Evolutionary conservation across 129 eudicot species (phyloP).

Genomic region (Smallanthus sonchifolius): DNA sequence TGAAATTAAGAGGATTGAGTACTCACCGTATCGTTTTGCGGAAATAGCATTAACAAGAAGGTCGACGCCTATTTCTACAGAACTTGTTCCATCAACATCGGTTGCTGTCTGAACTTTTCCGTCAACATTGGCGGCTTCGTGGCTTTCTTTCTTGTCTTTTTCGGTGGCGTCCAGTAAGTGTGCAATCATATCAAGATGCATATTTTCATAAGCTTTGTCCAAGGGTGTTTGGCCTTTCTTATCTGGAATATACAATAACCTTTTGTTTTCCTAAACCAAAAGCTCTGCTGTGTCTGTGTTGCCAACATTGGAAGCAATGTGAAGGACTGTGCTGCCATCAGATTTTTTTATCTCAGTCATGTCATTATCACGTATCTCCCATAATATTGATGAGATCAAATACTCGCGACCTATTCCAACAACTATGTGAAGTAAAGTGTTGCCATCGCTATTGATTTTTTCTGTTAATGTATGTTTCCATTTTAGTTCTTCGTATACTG

Average conservation of each 20-base stretch:
- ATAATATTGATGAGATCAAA: background rate
- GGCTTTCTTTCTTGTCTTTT: background rate
- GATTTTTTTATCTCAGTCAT: background rate
- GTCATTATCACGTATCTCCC: background rate
- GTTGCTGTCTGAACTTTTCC: background rate
- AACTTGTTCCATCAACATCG: background rate
- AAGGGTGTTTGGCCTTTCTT: background rate
- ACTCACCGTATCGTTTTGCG: constrained; percentile 9
- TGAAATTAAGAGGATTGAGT: too few relatives aligned
- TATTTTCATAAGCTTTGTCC: constrained; percentile 18
- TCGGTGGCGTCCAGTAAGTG: background rate
- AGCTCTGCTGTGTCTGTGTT: background rate
- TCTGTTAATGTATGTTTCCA: background rate
- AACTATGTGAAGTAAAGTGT: background rate
- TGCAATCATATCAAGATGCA: constrained; percentile 12
- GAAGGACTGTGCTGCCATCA: constrained; percentile 19
- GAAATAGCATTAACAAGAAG: constrained; percentile 6
- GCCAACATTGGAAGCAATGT: constrained; percentile 18
- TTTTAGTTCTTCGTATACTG: too few relatives aligned
- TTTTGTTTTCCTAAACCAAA: background rate
- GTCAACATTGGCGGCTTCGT: background rate
- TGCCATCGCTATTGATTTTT: background rate
- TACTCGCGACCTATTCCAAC: background rate
- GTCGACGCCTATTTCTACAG: background rate
- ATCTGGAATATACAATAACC: background rate